Evolutionary conservation across 2,329 filamentous ascomycete genomes (phyloP).

Genomic region (Penicillium expansum): DNA sequence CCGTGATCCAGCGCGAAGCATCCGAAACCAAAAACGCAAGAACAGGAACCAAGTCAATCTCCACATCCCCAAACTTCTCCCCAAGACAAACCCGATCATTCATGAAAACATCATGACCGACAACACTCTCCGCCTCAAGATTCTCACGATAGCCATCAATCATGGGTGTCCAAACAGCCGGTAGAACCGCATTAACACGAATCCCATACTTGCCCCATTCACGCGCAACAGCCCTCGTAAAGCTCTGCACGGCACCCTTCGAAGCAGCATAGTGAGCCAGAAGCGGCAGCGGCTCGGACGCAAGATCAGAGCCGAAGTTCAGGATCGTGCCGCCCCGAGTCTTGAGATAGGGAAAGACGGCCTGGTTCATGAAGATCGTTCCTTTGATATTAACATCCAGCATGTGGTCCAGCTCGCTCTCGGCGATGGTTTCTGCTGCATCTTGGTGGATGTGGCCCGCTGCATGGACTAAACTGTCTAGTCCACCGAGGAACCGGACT

Average conservation of each 20-base stretch:
- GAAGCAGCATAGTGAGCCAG: background rate
- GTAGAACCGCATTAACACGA: background rate
- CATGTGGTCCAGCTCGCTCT: background rate
- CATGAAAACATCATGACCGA: background rate
- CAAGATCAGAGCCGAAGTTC: background rate
- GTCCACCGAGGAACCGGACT: background rate
- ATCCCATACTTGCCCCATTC: background rate
- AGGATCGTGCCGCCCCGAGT: background rate
- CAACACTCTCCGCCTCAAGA: background rate
- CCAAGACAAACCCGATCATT: background rate
- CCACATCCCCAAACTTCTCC: background rate
- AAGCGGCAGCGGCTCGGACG: background rate
- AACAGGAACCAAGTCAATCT: background rate
- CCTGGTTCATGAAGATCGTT: background rate
- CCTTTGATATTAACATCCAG: background rate
- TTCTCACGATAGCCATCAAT: background rate
- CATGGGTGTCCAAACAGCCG: background rate
- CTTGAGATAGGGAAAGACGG: background rate
- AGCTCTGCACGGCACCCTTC: background rate
- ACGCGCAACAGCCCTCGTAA: background rate
- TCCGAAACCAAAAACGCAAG: constrained; percentile 1
- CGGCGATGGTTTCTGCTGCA: background rate
- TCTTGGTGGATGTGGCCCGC: background rate
- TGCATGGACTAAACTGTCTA: background rate
- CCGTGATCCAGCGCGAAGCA: background rate